Evolutionary conservation across 2,329 filamentous ascomycete species (phyloP).

Genomic region (Calycina herbarum): DNA sequence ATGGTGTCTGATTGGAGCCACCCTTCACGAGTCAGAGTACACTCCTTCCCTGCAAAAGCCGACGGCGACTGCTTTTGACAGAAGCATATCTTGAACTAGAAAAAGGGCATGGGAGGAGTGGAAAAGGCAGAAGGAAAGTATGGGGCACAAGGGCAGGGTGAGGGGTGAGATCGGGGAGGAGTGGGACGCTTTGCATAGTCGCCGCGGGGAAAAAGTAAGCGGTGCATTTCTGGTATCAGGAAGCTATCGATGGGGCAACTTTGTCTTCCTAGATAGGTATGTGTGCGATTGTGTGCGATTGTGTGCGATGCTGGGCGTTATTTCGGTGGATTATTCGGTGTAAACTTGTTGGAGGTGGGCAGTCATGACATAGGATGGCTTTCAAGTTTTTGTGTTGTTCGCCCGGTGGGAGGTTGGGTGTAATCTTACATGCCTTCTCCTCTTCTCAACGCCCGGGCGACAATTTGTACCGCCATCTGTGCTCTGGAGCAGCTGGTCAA

Average conservation of each 20-base stretch:
- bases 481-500: not conserved
- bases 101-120: conserved; percentile 15
- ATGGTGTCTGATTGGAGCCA: conserved; percentile 15
- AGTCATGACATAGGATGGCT: too few relatives aligned
- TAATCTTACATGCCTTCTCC: too few relatives aligned
- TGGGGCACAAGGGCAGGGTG: not conserved
- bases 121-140: conserved; percentile 17
- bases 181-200: not conserved
- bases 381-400: too few relatives aligned
- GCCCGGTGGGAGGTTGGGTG: too few relatives aligned
- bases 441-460: too few relatives aligned
- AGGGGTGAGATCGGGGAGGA: not conserved
- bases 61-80: conserved; percentile 13
- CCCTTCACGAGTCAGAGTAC: conserved; percentile 14
- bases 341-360: too few relatives aligned
- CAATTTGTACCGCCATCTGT: too few relatives aligned
- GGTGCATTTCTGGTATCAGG: not conserved
- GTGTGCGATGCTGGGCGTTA: too few relatives aligned
- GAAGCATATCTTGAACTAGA: conserved; percentile 5
- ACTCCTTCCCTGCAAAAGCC: conserved; percentile 15
- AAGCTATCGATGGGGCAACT: not conserved
- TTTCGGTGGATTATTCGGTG: too few relatives aligned
- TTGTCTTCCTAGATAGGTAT: not conserved
- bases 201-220: conserved; percentile 1
- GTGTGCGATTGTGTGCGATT: too few relatives aligned